Conservation (phyloP, 2,329 filamentous ascomycete species). For the Colletotrichum tanaceti region DNA sequence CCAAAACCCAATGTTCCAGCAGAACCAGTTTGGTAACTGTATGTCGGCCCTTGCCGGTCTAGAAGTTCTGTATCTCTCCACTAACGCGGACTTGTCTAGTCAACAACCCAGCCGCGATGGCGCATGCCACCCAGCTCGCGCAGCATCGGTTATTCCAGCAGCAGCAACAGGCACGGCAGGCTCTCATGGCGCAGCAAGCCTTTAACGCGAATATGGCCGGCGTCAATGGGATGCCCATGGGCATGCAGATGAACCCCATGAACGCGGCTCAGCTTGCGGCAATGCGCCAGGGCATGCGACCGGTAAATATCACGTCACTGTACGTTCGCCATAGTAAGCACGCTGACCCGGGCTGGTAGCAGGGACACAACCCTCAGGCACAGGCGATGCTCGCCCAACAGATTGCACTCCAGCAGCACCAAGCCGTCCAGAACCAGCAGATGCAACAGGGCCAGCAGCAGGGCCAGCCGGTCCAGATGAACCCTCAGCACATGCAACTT, state of each 20-base stretch:
- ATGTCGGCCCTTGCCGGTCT: slow-evolving; percentile 10
- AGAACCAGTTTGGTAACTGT: slow-evolving; percentile 55
- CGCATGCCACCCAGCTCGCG: slow-evolving; percentile 57
- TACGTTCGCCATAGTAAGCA: not conserved
- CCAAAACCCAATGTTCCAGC: slow-evolving; percentile 68
- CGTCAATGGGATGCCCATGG: slow-evolving; percentile 61
- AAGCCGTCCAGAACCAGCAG: slow-evolving; percentile 50
- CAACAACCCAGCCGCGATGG: slow-evolving; percentile 53
- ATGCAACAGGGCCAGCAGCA: slow-evolving; percentile 57
- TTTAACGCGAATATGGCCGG: slow-evolving; percentile 62
- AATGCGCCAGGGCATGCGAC: slow-evolving; percentile 59
- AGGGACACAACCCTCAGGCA: slow-evolving; percentile 43
- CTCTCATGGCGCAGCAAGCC: slow-evolving; percentile 65
- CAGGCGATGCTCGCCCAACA: slow-evolving; percentile 61
- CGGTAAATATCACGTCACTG: slow-evolving; percentile 50
- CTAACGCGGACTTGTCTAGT: slow-evolving; percentile 43
- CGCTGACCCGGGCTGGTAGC: slow-evolving; percentile 14
- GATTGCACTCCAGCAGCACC: slow-evolving; percentile 57
- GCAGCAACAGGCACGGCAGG: slow-evolving; percentile 63
- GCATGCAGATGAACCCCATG: slow-evolving; percentile 61
- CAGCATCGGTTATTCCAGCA: slow-evolving; percentile 70
- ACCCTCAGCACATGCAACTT: slow-evolving; percentile 59
- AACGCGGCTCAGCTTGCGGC: slow-evolving; percentile 64
- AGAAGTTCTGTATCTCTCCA: not conserved
- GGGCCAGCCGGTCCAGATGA: slow-evolving; percentile 62